These are phyloP conservation scores for Fusarium sp. DNA, from an alignment of 2,329 filamentous ascomycete species.

Conservation along the genomic window DNA sequence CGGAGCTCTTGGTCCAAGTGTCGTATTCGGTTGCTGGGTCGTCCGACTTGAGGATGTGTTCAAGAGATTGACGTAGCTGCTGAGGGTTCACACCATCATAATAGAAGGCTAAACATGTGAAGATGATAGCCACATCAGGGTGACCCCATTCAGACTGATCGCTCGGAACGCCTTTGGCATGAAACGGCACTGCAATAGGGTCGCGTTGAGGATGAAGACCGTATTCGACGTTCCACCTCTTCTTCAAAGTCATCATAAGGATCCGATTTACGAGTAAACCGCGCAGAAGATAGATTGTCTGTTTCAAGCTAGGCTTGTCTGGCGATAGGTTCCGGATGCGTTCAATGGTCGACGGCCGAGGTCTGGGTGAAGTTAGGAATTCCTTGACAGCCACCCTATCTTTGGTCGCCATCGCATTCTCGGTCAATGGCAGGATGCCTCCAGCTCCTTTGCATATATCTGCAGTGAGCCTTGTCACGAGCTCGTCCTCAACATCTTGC, in stretches of 20 bases:
- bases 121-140: slow-evolving; percentile 73
- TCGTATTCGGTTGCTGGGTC: slow-evolving; percentile 71
- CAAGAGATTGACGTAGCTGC: slow-evolving; percentile 66
- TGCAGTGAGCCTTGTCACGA: slow-evolving; percentile 49
- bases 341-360: slow-evolving; percentile 15
- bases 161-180: slow-evolving; percentile 66
- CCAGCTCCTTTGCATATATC: slow-evolving; percentile 43
- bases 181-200: slow-evolving; percentile 69
- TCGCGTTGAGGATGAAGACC: slow-evolving; percentile 68
- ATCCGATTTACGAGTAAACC: slow-evolving; percentile 73
- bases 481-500: slow-evolving; percentile 60
- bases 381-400: slow-evolving; percentile 48
- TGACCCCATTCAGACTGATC: slow-evolving; percentile 77
- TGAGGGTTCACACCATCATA: slow-evolving; percentile 66
- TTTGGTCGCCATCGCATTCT: slow-evolving; percentile 29
- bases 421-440: slow-evolving; percentile 41
- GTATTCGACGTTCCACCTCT: slow-evolving; percentile 77
- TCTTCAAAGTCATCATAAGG: slow-evolving; percentile 70
- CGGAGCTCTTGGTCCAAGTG: slow-evolving; percentile 60
- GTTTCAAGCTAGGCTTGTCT: slow-evolving; percentile 41
- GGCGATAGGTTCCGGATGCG: slow-evolving; percentile 37
- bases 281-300: slow-evolving; percentile 67
- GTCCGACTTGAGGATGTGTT: slow-evolving; percentile 66
- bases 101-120: slow-evolving; percentile 78
- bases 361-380: slow-evolving; percentile 38